These are phyloP conservation scores for Talaromyces wortmannii DNA, from an alignment of 495 filamentous ascomycete species.

Conservation along the genomic window DNA sequence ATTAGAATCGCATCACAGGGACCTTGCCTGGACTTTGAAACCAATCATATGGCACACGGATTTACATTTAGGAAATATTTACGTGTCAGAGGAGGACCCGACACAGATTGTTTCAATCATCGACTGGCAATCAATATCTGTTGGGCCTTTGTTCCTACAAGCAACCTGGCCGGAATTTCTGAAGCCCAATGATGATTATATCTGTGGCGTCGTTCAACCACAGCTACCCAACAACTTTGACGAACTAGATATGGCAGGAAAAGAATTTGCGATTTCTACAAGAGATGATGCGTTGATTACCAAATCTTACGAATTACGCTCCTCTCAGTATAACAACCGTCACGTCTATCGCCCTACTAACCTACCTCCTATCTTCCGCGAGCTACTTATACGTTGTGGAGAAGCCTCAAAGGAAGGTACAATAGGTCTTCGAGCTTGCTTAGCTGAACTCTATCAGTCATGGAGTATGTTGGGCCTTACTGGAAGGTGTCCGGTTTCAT, in stretches of 20 bases:
- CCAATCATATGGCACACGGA: slow-evolving; percentile 21
- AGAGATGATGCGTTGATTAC: slow-evolving; percentile 8
- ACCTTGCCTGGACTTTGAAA: slow-evolving; percentile 1
- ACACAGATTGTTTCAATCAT: slow-evolving; percentile 20
- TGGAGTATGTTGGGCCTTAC: slow-evolving; percentile 11
- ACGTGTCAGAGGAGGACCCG: slow-evolving; percentile 13
- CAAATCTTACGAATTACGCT: slow-evolving; percentile 20
- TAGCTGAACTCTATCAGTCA: slow-evolving; percentile 11
- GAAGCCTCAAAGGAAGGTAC: slow-evolving; percentile 9
- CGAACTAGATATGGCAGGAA: slow-evolving; percentile 10
- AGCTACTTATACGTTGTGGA: slow-evolving; percentile 12
- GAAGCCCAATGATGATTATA: slow-evolving; percentile 19
- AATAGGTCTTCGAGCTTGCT: slow-evolving; percentile 14
- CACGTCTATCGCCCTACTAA: slow-evolving; percentile 6
- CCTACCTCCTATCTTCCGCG: slow-evolving; percentile 9
- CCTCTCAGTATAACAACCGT: slow-evolving; percentile 13
- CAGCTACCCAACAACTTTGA: slow-evolving; percentile 22
- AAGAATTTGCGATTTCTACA: slow-evolving; percentile 8
- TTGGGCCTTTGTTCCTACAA: slow-evolving; percentile 13
- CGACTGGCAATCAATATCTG: slow-evolving; percentile 20
- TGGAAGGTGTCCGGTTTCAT: slow-evolving; percentile 19
- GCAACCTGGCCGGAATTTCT: slow-evolving; percentile 25
- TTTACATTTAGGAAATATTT: slow-evolving; percentile 27
- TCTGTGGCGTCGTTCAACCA: slow-evolving; percentile 15
- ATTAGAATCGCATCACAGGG: neutral